A percentile compares a stretch with the other conserved stretches of the same genome.
Evolutionary conservation across 805 yeast species (phyloP).

Genomic region (Pichia scutulata): DNA sequence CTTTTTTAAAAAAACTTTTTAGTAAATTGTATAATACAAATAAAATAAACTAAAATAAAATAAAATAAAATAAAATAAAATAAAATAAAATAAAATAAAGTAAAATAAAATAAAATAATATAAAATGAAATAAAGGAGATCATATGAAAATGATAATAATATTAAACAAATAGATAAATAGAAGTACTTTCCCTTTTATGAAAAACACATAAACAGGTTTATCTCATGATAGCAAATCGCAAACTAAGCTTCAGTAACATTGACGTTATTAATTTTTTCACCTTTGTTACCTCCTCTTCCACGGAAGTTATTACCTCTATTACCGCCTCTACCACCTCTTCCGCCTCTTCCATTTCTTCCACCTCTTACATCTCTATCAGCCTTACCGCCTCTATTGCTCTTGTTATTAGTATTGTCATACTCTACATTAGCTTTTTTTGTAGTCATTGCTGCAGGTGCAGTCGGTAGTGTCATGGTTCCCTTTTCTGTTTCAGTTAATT

Average conservation of each 20-base stretch:
- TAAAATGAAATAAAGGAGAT: no score
- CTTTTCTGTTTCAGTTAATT: neutral
- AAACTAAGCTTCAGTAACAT: neutral
- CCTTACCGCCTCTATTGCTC: neutral
- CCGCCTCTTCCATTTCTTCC: slow-evolving; percentile 19
- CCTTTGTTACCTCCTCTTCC: slow-evolving; percentile 1
- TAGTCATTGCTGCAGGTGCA: neutral
- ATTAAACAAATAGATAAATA: neutral
- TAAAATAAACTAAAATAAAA: neutral
- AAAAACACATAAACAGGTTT: no score
- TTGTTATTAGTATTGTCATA: neutral
- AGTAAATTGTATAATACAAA: neutral
- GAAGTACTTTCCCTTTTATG: no score
- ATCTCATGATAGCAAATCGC: no score
- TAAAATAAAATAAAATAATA: neutral
- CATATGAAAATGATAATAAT: no score
- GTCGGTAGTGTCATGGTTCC: no score
- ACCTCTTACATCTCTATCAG: neutral
- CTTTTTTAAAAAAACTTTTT: neutral
- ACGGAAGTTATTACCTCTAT: neutral
- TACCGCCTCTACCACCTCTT: neutral
- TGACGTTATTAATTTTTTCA: neutral
- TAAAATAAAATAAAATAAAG: no score
- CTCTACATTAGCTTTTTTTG: neutral
- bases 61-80: neutral